Base-by-base conservation (phyloP, 1,284 basidiomycete species). In the Pulveroboletus sp. region DNA sequence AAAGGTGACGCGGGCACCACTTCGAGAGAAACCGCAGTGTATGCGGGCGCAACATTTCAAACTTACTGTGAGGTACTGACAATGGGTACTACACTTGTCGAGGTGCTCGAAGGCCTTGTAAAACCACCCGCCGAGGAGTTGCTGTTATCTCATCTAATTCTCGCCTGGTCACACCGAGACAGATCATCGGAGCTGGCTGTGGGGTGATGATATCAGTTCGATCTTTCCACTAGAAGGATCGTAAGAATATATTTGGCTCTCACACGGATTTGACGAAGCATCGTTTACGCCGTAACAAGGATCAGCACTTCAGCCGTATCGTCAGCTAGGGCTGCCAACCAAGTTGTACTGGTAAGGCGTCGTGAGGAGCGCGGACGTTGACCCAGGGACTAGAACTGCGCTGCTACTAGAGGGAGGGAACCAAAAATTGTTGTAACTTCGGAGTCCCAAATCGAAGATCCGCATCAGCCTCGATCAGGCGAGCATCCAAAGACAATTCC, bases 171-270 rank as follows among this genome's bases (percentile, higher is more conserved):
- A n/a, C 56, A 59, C 10, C 48, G 15, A 11, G 54, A 9, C 18
- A 36, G 25, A 39, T 54, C 59, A 29, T 61, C 53, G 28, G 68
- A 25, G 35, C 67, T 64, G 18, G 64, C 65, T 25, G 66, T 54
- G 49, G n/a, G n/a, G n/a, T n/a, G 68, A 67, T 78, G 81, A 84
- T 64, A 83, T 78, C 6, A 86, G 87, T 28, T 74, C 74, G 56
- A 90, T 67, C 28, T 72, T 72, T 12, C 82, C 80, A 11, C 75
- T 80, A 3, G 53, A 55, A 8, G 74, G 67, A 59, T 85, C 75
- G 63, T 81, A 89, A 22, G 77, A 69, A 69, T 89, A 90, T 6
- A 75, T 63, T 68, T 90, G 88, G 62, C 82, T 85, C 64, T 70
- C 73, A 58, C 81, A 77, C 5, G 61, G 51, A 26, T 65, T 66